phyloP scores from a whole-genome alignment of 306 rosid genomes.

The Quercus aquifolioides region DNA sequence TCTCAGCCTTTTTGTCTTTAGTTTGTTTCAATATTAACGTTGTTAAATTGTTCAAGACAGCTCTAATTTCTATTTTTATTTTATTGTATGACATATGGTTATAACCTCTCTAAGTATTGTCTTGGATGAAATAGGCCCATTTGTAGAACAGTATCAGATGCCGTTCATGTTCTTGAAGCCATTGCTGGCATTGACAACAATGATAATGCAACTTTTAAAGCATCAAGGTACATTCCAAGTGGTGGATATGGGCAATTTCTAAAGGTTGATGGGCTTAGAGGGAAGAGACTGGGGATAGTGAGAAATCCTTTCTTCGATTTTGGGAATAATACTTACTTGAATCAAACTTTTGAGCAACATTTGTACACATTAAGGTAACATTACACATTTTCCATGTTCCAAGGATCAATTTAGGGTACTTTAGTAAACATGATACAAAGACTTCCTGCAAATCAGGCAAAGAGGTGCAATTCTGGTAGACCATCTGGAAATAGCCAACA shows the following conservation, averaged over 20 bases:
- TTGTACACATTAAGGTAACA: constrained; percentile 54
- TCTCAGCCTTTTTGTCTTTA: too few species aligned
- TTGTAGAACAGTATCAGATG: constrained; percentile 68
- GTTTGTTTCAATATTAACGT: too few species aligned
- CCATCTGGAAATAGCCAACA: constrained; percentile 34
- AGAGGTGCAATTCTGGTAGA: constrained; percentile 48
- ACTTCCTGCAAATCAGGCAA: constrained; percentile 31
- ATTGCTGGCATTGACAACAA: constrained; percentile 44
- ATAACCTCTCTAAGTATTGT: background rate
- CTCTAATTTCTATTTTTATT: too few species aligned
- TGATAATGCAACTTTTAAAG: constrained; percentile 40
- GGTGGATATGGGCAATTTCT: constrained; percentile 60
- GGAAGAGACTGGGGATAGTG: constrained; percentile 63
- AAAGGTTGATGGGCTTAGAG: constrained; percentile 41
- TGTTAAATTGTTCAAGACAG: too few species aligned
- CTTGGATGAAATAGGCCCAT: constrained; percentile 43
- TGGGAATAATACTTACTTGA: constrained; percentile 12
- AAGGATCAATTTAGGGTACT: background rate
- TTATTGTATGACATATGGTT: too few species aligned
- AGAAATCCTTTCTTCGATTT: constrained; percentile 16
- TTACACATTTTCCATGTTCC: background rate
- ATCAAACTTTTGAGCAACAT: constrained; percentile 36
- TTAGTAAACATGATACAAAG: background rate
- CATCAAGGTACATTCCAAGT: constrained; percentile 45
- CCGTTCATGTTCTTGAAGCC: constrained; percentile 55